Percentiles rank a stretch among this genome's conserved stretches.
These are phyloP conservation scores for Physocladia obscura DNA, from an alignment of 192 early-diverging fungal species.

Conservation along the genomic window DNA sequence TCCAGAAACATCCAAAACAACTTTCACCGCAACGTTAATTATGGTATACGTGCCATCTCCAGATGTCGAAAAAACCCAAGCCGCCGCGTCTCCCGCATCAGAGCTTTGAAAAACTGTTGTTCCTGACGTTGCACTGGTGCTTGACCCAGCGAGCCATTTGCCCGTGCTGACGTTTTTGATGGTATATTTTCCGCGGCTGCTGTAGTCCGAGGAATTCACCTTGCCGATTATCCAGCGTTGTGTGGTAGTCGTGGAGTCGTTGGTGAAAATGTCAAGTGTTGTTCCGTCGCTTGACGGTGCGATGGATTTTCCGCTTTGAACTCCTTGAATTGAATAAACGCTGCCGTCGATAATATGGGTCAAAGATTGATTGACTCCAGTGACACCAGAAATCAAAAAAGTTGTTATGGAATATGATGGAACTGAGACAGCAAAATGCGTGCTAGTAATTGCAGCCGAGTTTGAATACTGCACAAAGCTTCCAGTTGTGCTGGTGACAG, in stretches of 20 bases:
- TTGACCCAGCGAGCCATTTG: not conserved
- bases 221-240: not conserved
- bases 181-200: not conserved
- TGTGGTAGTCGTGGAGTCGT: not conserved
- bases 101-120: not conserved
- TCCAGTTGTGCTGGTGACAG: not conserved
- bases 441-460: not conserved
- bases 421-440: not conserved
- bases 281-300: not conserved
- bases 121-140: not conserved
- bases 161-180: not conserved
- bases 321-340: not conserved
- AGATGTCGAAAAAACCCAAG: not conserved
- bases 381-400: not conserved
- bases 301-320: not conserved
- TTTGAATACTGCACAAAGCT: not conserved
- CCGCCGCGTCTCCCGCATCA: not conserved
- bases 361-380: not conserved
- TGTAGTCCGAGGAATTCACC: not conserved
- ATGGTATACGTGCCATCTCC: not conserved
- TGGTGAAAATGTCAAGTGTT: not conserved
- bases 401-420: not conserved
- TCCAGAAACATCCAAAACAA: not conserved
- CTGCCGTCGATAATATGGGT: not conserved
- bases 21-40: not conserved